A percentile compares a stretch with the other conserved stretches of the same genome.
phyloP scores from a whole-genome alignment of 2,329 filamentous ascomycete genomes.

The Beauveria sp. region DNA sequence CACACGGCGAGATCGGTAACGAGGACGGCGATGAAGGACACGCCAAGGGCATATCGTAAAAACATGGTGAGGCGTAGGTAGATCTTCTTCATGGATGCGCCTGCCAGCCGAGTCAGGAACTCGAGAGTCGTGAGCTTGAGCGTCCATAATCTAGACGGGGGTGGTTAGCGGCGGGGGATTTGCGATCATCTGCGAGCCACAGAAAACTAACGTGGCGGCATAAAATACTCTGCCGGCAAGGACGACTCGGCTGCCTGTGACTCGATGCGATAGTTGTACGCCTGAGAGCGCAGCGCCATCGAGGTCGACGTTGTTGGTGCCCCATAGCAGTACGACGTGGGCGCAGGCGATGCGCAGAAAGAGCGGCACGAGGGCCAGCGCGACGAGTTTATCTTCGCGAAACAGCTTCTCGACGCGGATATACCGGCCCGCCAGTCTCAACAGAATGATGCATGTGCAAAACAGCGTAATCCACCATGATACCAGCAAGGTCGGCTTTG shows the following conservation, averaged over 20 bases:
- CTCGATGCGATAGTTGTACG: slow-evolving; percentile 50
- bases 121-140: slow-evolving; percentile 83
- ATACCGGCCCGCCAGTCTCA: slow-evolving; percentile 70
- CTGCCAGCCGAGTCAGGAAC: slow-evolving; percentile 78
- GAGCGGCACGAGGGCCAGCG: slow-evolving; percentile 68
- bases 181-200: neutral
- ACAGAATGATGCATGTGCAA: slow-evolving; percentile 68
- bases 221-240: slow-evolving; percentile 75
- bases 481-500: slow-evolving; percentile 81
- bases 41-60: slow-evolving; percentile 62
- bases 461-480: slow-evolving; percentile 89
- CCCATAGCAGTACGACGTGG: slow-evolving; percentile 74
- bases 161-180: too few relatives aligned
- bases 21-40: slow-evolving; percentile 70
- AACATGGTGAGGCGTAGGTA: slow-evolving; percentile 62
- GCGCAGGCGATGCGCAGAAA: slow-evolving; percentile 72
- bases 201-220: slow-evolving; percentile 63
- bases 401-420: slow-evolving; percentile 78
- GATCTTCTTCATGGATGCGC: slow-evolving; percentile 66
- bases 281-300: slow-evolving; percentile 41
- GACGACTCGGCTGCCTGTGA: slow-evolving; percentile 69
- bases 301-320: slow-evolving; percentile 75
- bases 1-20: slow-evolving; percentile 78
- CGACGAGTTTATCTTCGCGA: slow-evolving; percentile 75
- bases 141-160: slow-evolving; percentile 64